phyloP scores from a whole-genome alignment of 192 early-diverging fungal genomes.

The Backusella mclennaniae region DNA sequence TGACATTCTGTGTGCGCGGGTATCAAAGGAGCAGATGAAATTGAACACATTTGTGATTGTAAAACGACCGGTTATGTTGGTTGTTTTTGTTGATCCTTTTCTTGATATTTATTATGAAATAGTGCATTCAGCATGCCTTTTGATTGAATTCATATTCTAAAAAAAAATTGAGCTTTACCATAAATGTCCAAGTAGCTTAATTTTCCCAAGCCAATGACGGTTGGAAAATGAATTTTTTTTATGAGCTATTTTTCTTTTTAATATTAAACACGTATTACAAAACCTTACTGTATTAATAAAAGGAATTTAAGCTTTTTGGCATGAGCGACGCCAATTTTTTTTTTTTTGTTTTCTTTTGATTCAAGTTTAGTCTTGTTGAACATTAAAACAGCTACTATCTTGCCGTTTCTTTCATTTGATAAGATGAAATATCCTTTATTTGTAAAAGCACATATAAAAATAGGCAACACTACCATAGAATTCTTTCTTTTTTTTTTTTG shows the following conservation, averaged over 20 bases:
- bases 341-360: not conserved
- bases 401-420: not conserved
- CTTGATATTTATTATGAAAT: not conserved
- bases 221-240: not conserved
- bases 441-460: too few species aligned
- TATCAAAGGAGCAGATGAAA: not conserved
- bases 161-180: not conserved
- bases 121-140: not conserved
- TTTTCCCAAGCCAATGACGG: not conserved
- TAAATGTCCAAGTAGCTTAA: not conserved
- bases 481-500: not conserved
- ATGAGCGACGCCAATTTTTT: not conserved
- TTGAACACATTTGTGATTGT: not conserved
- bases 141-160: not conserved
- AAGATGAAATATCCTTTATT: too few species aligned
- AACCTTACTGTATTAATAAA: not conserved
- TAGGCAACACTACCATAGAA: too few species aligned
- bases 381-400: not conserved
- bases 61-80: not conserved
- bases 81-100: not conserved
- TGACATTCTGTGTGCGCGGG: not conserved
- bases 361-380: not conserved
- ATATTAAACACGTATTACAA: conserved; percentile 1
- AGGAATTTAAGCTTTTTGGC: not conserved
- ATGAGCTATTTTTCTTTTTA: not conserved